Evolutionary conservation across 2,329 filamentous ascomycete species (phyloP).

Genomic region (Periconia digitata): DNA sequence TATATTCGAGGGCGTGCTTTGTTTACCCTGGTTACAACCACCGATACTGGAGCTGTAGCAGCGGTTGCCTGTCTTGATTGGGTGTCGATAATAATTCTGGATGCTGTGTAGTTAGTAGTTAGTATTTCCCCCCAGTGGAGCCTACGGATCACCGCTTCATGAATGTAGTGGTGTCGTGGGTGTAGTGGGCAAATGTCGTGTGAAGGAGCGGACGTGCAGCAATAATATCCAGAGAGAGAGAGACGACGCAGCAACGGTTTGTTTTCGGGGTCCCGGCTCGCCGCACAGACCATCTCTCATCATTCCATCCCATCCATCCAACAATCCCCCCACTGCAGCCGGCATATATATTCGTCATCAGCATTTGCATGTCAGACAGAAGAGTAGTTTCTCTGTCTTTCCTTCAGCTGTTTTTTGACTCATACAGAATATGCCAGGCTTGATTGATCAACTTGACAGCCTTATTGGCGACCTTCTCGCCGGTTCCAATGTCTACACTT

Average conservation of each 20-base stretch:
- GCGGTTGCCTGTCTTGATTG: neutral
- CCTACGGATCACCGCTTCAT: slow-evolving; percentile 6
- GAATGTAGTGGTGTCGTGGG: slow-evolving; percentile 12
- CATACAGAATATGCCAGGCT: slow-evolving; percentile 36
- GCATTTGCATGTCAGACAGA: neutral
- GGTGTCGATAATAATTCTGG: slow-evolving; percentile 5
- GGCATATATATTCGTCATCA: slow-evolving; percentile 19
- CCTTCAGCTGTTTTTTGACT: too few species aligned
- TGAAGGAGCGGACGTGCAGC: too few species aligned
- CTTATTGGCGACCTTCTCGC: slow-evolving; percentile 68
- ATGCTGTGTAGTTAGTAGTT: slow-evolving; percentile 28
- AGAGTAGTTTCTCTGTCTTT: neutral
- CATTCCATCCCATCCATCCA: slow-evolving; percentile 89
- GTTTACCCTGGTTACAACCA: slow-evolving; percentile 5
- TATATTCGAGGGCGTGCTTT: slow-evolving; percentile 17
- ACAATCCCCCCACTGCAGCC: slow-evolving; percentile 67
- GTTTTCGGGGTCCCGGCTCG: slow-evolving; percentile 5
- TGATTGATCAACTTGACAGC: slow-evolving; percentile 71
- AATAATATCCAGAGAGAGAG: neutral
- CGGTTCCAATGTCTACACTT: slow-evolving; percentile 83
- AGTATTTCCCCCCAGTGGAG: slow-evolving; percentile 7
- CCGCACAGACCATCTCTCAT: neutral
- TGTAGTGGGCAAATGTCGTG: slow-evolving; percentile 2
- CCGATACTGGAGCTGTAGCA: neutral
- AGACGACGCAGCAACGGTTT: slow-evolving; percentile 3